Base-by-base conservation (phyloP, 2,329 filamentous ascomycete species). In the Coniella lustricola region DNA sequence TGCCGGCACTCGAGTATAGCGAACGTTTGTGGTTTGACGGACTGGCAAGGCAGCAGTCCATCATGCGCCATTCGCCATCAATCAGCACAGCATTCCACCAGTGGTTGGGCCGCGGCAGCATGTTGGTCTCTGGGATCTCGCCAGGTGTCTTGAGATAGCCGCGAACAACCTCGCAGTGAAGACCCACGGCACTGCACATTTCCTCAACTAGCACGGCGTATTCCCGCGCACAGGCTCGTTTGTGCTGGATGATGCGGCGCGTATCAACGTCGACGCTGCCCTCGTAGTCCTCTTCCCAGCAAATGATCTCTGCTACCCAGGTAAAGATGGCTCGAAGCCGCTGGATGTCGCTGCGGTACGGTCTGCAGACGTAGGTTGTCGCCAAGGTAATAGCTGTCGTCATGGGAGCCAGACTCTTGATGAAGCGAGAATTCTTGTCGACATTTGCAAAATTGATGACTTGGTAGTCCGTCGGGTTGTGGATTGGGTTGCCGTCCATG, bases 71-170 rank as follows among this genome's bases (percentile, higher is more conserved):
- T 67, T 96, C 90, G 18, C 87, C 85, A 64, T 98, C 93, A 8
- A 96, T 83, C 32, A 96, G 71, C 16, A 97, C 88, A 1, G 89
- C 84, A 58, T 98, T 98, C 93, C 93, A 98, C 82, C 87, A 97
- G 67, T 98, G 93, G 60, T 98, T 98, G 0, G 91, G 78, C 25
- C 84, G 81, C n/a, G 88, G 87, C 64, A 91, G 81, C 50, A 85
- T 84, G 53, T 86, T 87, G 37, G 90, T 73, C 58, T 97, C 90
- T 1, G 85, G 73, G 7, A 84, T 71, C 59, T 97, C 93, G 1
- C 91, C 91, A 0, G 93, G 93, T 1, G 79, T 76, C 64, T 98
- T 98, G 48, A 98, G 79, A 61, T 93, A 97, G 1, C 93, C 93
- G 51, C 84, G 81, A 13, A 98, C 81, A 17, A 95, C 76, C 62